These are phyloP conservation scores for Termitomyces sp. DNA, from an alignment of 768 basidiomycete species.

Conservation along the genomic window DNA sequence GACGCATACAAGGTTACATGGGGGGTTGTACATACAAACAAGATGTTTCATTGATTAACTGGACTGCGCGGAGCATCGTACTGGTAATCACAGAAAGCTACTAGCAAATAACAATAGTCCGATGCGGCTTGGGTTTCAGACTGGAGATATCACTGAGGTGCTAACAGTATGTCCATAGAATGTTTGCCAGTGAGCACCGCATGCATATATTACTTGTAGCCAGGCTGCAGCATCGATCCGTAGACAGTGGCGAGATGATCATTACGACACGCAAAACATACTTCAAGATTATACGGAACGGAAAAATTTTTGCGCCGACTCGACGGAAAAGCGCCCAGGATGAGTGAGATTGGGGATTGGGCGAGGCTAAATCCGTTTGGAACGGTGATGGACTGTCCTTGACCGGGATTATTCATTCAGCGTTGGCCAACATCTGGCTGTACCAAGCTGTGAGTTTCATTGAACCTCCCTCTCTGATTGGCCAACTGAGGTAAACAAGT, in stretches of 20 bases:
- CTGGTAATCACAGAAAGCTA: not conserved
- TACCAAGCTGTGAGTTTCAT: slow-evolving; percentile 11
- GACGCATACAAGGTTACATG: not conserved
- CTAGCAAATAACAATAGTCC: not conserved
- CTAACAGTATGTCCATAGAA: not conserved
- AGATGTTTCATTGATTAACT: not conserved
- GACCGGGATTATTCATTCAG: not conserved
- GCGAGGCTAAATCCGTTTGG: not conserved
- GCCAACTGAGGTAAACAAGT: slow-evolving; percentile 22
- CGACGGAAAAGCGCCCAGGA: not conserved
- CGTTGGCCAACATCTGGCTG: slow-evolving; percentile 14
- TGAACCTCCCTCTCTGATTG: slow-evolving; percentile 7
- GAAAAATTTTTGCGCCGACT: not conserved
- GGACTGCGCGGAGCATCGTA: not conserved
- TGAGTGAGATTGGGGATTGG: not conserved
- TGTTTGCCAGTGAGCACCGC: not conserved
- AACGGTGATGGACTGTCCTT: not conserved
- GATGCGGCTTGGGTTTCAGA: not conserved
- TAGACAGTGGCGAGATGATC: not conserved
- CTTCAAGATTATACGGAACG: not conserved
- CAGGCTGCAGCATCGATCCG: no score
- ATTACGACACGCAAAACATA: not conserved
- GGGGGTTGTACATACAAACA: not conserved
- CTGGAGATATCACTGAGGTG: not conserved
- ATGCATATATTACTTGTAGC: not conserved